Evolutionary conservation across 495 filamentous ascomycete genomes (phyloP).

Genomic region (Penicillium argentinense): DNA sequence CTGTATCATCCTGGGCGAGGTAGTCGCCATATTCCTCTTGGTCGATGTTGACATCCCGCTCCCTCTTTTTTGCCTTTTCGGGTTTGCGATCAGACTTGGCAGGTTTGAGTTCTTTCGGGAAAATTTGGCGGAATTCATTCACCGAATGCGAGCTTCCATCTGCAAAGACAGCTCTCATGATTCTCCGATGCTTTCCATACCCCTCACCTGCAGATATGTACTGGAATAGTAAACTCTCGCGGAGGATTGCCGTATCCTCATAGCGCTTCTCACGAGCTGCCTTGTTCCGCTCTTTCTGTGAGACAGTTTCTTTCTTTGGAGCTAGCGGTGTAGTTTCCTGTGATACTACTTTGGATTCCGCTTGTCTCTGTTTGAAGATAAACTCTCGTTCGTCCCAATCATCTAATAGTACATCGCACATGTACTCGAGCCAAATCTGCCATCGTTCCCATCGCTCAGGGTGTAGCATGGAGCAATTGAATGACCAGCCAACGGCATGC

Average conservation of each 20-base stretch:
- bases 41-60: constrained; percentile 57
- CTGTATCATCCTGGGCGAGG: constrained; percentile 42
- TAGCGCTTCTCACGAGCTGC: constrained; percentile 13
- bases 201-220: constrained; percentile 45
- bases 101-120: constrained; percentile 56
- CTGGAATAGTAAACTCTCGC: constrained; percentile 55
- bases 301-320: no score
- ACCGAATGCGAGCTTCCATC: constrained; percentile 48
- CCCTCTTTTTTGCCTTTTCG: constrained; percentile 37
- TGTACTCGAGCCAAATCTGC: constrained; percentile 76
- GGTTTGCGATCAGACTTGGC: constrained; percentile 21
- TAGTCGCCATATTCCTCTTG: constrained; percentile 60
- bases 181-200: constrained; percentile 46
- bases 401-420: constrained; percentile 72
- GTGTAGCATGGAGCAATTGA: constrained; percentile 79
- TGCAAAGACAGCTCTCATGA: constrained; percentile 65
- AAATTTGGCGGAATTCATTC: constrained; percentile 61
- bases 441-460: constrained; percentile 76
- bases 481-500: constrained; percentile 87
- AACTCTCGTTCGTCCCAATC: constrained; percentile 65
- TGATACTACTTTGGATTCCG: no score
- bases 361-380: constrained; percentile 18
- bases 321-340: no score
- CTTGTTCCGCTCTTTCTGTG: no score
- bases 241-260: constrained; percentile 33